Evolutionary conservation across 106 monocot genomes (phyloP), one percentile per base, ranked within the genome.

Genomic region (Platanthera guangdongensis): DNA sequence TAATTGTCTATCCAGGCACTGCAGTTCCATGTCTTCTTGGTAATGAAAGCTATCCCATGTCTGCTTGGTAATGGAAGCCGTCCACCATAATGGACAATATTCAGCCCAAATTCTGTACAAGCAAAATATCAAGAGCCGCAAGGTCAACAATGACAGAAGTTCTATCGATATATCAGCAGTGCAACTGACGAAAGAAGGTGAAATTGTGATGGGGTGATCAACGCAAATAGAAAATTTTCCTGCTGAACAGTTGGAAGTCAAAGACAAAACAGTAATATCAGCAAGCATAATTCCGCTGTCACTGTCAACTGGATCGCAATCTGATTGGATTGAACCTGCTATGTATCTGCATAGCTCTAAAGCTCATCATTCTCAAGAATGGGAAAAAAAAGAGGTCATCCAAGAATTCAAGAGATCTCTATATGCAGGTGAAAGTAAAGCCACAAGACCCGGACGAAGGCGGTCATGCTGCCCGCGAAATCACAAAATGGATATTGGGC

Each of bases 341-440:
- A 45, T 82, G 50, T 76, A 82, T 47, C 52, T 89, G 54, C 74
- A 78, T 65, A 85, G 65, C 72, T 78, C 82, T 32, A 68, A 60
- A 52, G 45, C 75, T 78, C 47, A 52, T 45, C 57, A 74, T 54
- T 57, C 80, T 74, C 69, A 47, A 50, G 81, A 79, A 69, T 59
- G 65, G 21, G 76, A 83, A 50, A 95, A 90, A 22, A 95, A 95
- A 68, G 88, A 88, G 15, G 86, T 80, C 14, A 88, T 95, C 9
- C 86, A 92, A 78, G 90, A 95, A 82, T 57, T 92, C 50, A 88
- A 80, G 72, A 80, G 79, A 54, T 86, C 90, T 4, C 76, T 90
- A 8, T 72, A 28, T 78, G 78, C 86, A 83, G 80, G 67, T 75
- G 30, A 54, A 75, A 75, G 18, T 22, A 71, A 71, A 59, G 28